These are phyloP conservation scores for Kazachstania sp. DNA, from an alignment of 1,139 yeast species.

Conservation along the genomic window DNA sequence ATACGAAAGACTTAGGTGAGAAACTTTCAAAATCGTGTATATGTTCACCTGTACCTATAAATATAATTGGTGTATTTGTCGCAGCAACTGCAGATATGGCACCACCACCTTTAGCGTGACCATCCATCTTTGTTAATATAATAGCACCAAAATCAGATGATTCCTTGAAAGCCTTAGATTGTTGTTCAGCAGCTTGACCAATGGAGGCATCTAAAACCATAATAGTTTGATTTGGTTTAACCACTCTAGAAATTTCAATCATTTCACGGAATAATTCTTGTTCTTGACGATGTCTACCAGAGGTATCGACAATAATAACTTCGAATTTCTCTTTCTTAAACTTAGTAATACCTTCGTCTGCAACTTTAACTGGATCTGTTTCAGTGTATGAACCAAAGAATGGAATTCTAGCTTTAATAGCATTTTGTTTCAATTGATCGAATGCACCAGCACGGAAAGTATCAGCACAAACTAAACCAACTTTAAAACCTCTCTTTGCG, in stretches of 20 bases:
- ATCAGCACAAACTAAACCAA: conserved; percentile 97
- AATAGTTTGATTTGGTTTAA: conserved; percentile 85
- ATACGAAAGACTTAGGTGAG: conserved; percentile 80
- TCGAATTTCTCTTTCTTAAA: conserved; percentile 90
- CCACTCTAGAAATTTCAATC: conserved; percentile 83
- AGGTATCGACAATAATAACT: conserved; percentile 90
- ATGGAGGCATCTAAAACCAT: conserved; percentile 97
- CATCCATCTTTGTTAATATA: conserved; percentile 93
- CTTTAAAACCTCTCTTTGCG: conserved; percentile 87
- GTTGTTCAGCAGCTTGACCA: conserved; percentile 97
- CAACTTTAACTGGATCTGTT: conserved; percentile 90
- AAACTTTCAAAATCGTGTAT: conserved; percentile 87
- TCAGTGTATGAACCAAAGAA: conserved; percentile 92
- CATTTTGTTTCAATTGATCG: conserved; percentile 95
- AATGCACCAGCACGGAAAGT: conserved; percentile 99
- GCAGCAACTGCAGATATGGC: conserved; percentile 98
- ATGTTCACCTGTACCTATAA: conserved; percentile 98
- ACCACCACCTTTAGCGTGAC: conserved; percentile 99
- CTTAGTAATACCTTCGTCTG: conserved; percentile 83
- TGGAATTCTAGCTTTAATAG: conserved; percentile 90
- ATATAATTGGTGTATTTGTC: conserved; percentile 89
- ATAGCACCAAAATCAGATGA: conserved; percentile 91
- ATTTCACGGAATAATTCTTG: conserved; percentile 85
- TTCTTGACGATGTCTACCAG: conserved; percentile 97
- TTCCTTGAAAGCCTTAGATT: conserved; percentile 89